Percentiles rank a stretch among this genome's conserved stretches.
These are phyloP conservation scores for Nakaseomyces delphensis DNA, from an alignment of 1,139 yeast genomes.

Conservation along the genomic window DNA sequence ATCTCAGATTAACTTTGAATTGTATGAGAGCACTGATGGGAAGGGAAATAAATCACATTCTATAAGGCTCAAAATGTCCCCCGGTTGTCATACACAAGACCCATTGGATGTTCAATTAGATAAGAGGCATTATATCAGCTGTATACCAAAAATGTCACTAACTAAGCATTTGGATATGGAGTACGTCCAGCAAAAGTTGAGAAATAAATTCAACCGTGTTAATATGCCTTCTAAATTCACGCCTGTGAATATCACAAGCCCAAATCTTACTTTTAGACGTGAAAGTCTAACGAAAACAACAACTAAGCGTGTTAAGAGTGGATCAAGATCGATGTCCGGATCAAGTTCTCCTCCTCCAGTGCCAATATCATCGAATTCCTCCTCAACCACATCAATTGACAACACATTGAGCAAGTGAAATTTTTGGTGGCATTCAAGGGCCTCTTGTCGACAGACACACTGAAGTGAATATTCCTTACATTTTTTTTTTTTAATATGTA, in stretches of 20 bases:
- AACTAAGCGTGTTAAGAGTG: constrained; percentile 5
- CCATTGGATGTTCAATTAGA: constrained; percentile 95
- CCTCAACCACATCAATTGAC: constrained; percentile 14
- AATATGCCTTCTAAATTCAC: constrained; percentile 84
- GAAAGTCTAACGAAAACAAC: constrained; percentile 3
- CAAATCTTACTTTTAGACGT: constrained; percentile 33
- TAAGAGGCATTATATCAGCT: constrained; percentile 92
- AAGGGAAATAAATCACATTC: constrained; percentile 72
- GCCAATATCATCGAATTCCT: constrained; percentile 10
- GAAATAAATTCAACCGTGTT: constrained; percentile 77
- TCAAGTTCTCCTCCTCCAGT: constrained; percentile 6
- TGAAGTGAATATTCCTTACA: background rate
- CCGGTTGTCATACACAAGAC: constrained; percentile 97
- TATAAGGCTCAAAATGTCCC: constrained; percentile 79
- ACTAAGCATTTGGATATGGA: constrained; percentile 93
- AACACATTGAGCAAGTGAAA: constrained; percentile 8
- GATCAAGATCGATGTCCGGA: constrained; percentile 4
- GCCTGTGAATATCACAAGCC: constrained; percentile 79
- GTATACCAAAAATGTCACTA: constrained; percentile 81
- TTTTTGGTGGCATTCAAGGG: too few relatives aligned
- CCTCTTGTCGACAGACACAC: too few relatives aligned
- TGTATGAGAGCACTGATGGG: constrained; percentile 72
- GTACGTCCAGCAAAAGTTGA: constrained; percentile 72
- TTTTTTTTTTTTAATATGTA: background rate
- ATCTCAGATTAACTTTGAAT: constrained; percentile 89